These are phyloP conservation scores for Kodamaea fungicola DNA, from an alignment of 1,139 yeast genomes.

Conservation along the genomic window DNA sequence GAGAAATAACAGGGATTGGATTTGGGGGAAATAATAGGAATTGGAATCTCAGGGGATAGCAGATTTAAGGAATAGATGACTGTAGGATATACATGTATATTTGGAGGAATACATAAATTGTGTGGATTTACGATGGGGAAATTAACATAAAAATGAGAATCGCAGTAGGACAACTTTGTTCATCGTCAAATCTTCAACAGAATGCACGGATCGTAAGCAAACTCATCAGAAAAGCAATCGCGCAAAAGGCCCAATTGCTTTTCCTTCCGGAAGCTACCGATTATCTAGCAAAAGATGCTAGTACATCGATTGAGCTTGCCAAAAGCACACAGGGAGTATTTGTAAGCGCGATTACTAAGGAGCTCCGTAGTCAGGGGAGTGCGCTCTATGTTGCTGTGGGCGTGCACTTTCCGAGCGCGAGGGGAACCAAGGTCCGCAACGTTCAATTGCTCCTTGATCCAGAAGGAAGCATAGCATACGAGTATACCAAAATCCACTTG, in stretches of 20 bases:
- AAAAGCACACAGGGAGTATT: conserved; percentile 51
- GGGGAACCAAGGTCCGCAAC: conserved; percentile 54
- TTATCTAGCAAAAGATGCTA: conserved; percentile 69
- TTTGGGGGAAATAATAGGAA: no score
- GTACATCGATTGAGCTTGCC: conserved; percentile 61
- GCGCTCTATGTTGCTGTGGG: conserved; percentile 52
- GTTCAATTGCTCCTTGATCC: conserved; percentile 68
- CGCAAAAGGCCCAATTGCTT: conserved; percentile 55
- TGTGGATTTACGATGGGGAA: neutral
- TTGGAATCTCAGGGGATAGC: no score
- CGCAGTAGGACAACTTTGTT: conserved; percentile 87
- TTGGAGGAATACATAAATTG: no score
- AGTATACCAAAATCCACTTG: conserved; percentile 82
- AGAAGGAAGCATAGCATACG: conserved; percentile 57
- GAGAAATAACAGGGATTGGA: no score
- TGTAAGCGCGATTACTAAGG: conserved; percentile 43
- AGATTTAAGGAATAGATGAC: no score
- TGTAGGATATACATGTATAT: no score
- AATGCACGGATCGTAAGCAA: conserved; percentile 59
- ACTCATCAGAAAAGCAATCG: conserved; percentile 61
- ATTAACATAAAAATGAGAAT: conserved; percentile 22
- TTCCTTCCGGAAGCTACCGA: conserved; percentile 95
- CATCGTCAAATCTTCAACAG: conserved; percentile 56
- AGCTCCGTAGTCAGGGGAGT: conserved; percentile 36
- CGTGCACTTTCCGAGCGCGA: conserved; percentile 68